phyloP scores from a whole-genome alignment of 1,139 yeast genomes.

The Pichia sp. region DNA sequence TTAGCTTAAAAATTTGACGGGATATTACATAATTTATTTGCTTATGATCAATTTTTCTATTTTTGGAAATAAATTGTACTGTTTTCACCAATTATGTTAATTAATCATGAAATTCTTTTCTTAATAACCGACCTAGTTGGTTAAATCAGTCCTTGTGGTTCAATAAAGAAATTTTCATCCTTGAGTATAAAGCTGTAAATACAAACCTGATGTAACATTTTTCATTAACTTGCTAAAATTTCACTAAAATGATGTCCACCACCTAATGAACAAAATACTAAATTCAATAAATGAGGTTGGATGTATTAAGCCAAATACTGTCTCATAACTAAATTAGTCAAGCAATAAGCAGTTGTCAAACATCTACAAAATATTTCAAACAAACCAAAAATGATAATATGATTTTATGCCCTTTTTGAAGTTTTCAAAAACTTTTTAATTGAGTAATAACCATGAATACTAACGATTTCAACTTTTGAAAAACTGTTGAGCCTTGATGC shows the following conservation, averaged over 20 bases:
- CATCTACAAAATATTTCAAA: no score
- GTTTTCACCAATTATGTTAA: constrained; percentile 41
- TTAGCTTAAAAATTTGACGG: constrained; percentile 19
- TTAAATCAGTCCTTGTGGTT: constrained; percentile 30
- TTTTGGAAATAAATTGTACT: constrained; percentile 31
- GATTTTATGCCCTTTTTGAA: no score
- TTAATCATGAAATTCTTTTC: no score
- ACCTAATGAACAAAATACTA: constrained; percentile 63
- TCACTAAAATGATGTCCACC: constrained; percentile 73
- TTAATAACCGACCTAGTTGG: no score
- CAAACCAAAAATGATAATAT: no score
- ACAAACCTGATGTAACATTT: constrained; percentile 91
- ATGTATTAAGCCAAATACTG: no score
- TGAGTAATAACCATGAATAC: no score
- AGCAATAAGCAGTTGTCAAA: no score
- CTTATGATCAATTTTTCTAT: neutral
- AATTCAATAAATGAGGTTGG: constrained; percentile 5
- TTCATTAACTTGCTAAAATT: constrained; percentile 79
- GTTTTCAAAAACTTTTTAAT: no score
- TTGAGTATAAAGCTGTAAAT: constrained; percentile 63
- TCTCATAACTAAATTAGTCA: no score
- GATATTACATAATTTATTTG: neutral
- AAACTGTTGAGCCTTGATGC: no score
- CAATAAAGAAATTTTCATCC: constrained; percentile 74
- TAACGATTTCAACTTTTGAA: no score